Evolutionary conservation across 78 protist species (phyloP).

Genomic region (Isochrysis galbana): DNA sequence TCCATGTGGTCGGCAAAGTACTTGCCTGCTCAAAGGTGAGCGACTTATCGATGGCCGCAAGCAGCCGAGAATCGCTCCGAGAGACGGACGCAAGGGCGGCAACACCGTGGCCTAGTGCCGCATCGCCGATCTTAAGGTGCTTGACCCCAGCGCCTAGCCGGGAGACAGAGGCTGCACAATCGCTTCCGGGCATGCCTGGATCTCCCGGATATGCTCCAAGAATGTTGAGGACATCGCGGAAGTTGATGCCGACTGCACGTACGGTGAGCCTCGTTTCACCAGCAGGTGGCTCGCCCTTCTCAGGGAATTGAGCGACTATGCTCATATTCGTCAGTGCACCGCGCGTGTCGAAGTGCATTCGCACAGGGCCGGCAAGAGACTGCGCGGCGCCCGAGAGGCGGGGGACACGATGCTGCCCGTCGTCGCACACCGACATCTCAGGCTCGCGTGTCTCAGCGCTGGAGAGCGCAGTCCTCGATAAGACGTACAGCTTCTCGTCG

Average conservation of each 20-base stretch:
- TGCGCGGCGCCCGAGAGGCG: neutral
- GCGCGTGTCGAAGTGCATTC: neutral
- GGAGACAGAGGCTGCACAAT: neutral
- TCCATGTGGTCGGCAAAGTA: neutral
- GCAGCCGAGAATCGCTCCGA: no score
- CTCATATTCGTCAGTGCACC: neutral
- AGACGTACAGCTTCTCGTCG: no score
- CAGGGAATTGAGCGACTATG: neutral
- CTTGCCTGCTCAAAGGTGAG: neutral
- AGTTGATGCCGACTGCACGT: conserved; percentile 17
- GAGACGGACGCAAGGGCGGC: neutral
- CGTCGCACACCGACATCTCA: neutral
- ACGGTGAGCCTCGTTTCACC: neutral
- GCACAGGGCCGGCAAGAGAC: neutral
- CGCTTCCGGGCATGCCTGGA: neutral
- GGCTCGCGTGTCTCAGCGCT: no score
- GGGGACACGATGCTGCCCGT: neutral
- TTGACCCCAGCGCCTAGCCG: neutral
- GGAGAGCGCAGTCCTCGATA: no score
- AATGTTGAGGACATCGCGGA: conserved; percentile 23
- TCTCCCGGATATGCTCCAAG: conserved; percentile 14
- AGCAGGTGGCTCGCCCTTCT: neutral
- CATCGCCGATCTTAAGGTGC: no score
- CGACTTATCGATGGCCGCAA: neutral
- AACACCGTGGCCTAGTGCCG: neutral